Conservation (phyloP, 257 asterid species). For the Linaria vulgaris region DNA sequence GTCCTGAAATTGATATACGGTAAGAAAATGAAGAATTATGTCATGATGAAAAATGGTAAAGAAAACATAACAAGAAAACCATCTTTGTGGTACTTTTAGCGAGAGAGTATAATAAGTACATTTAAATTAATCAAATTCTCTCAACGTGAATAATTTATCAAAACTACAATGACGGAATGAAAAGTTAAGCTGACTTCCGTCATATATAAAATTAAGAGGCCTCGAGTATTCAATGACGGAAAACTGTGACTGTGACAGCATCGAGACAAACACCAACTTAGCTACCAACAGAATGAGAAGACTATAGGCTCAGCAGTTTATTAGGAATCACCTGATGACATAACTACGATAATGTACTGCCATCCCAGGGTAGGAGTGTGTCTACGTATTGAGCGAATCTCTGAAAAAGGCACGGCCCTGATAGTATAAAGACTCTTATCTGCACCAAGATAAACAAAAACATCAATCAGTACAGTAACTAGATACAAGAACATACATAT, state of each 20-base stretch:
- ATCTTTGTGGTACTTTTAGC: background rate
- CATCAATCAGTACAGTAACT: too few species aligned
- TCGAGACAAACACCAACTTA: background rate
- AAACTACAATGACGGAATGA: background rate
- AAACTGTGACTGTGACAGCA: background rate
- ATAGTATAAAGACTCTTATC: constrained; percentile 85
- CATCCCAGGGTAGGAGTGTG: constrained; percentile 90
- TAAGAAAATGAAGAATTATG: constrained; percentile 9
- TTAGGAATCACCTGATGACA: constrained; percentile 64
- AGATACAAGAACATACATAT: background rate
- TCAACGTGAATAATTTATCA: background rate
- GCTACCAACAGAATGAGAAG: background rate
- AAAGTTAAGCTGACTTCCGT: background rate
- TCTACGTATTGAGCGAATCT: constrained; percentile 80
- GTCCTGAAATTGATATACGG: constrained; percentile 51
- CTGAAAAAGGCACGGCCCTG: constrained; percentile 87
- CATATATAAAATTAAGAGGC: background rate
- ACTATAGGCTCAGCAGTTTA: background rate
- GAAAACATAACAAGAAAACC: background rate
- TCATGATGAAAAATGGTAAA: background rate
- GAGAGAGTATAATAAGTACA: too few species aligned
- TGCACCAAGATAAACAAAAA: constrained; percentile 44
- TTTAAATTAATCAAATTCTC: too few species aligned
- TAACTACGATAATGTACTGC: constrained; percentile 88
- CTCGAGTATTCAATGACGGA: background rate